Evolutionary conservation across 2,329 filamentous ascomycete genomes (phyloP).

Genomic region (Neonectria magnoliae): DNA sequence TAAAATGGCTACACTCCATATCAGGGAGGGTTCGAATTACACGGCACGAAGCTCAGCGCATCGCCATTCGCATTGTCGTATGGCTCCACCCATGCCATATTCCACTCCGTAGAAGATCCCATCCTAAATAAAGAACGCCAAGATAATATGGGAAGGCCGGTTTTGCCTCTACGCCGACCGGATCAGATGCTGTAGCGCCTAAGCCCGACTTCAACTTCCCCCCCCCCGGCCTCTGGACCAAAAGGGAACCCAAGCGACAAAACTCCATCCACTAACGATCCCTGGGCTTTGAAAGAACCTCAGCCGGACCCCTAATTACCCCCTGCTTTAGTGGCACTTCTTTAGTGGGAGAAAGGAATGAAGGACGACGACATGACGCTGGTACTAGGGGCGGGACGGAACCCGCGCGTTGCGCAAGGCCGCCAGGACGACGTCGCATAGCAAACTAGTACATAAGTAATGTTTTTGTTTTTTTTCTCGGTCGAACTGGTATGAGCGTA

Average conservation of each 20-base stretch:
- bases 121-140: neutral
- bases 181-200: too few relatives aligned
- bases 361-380: neutral
- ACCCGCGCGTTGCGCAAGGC: neutral
- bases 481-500: neutral
- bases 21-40: neutral
- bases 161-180: too few relatives aligned
- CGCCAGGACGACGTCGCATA: neutral
- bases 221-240: neutral
- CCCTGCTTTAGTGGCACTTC: neutral
- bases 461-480: neutral
- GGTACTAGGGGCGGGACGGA: neutral
- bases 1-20: neutral
- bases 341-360: neutral
- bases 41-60: neutral
- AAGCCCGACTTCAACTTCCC: neutral
- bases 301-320: neutral
- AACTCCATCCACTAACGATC: neutral
- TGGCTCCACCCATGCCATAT: neutral
- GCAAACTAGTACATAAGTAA: neutral
- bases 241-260: too few relatives aligned
- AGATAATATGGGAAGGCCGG: neutral
- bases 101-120: neutral
- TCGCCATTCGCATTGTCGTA: neutral
- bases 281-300: neutral